phyloP scores from a whole-genome alignment of 257 asterid genomes.

The Solanum acaule region DNA sequence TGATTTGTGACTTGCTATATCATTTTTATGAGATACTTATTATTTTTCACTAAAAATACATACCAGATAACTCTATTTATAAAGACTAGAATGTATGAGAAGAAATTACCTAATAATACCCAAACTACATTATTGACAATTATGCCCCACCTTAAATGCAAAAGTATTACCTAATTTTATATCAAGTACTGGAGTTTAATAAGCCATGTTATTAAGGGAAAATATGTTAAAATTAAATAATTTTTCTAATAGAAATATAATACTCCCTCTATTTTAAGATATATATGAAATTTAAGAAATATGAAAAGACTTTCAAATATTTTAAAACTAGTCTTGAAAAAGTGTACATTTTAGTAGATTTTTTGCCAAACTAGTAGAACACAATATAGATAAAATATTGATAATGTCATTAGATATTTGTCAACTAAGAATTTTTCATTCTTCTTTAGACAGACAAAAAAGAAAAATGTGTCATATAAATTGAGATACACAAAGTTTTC shows the following conservation, averaged over 20 bases:
- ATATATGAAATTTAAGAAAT: no score
- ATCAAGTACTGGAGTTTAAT: neutral
- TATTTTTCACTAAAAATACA: no score
- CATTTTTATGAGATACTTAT: neutral
- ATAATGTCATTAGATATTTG: no score
- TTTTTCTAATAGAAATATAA: neutral
- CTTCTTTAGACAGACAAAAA: neutral
- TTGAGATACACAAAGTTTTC: neutral
- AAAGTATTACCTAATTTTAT: neutral
- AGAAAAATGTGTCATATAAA: neutral
- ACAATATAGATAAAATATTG: neutral
- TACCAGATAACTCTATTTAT: no score
- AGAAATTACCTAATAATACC: no score
- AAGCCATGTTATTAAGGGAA: neutral
- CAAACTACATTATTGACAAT: no score
- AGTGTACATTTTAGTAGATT: neutral
- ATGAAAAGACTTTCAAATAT: neutral
- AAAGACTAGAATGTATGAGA: no score
- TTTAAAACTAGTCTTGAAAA: no score
- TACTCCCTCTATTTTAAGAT: neutral
- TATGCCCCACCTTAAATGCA: no score
- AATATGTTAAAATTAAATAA: neutral
- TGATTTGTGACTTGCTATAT: neutral
- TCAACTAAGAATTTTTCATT: neutral
- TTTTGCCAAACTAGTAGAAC: neutral